A percentile compares a stretch with the other conserved stretches of the same genome.
Evolutionary conservation across 805 yeast genomes (phyloP).

Genomic region (Wickerhamiella domercqiae): DNA sequence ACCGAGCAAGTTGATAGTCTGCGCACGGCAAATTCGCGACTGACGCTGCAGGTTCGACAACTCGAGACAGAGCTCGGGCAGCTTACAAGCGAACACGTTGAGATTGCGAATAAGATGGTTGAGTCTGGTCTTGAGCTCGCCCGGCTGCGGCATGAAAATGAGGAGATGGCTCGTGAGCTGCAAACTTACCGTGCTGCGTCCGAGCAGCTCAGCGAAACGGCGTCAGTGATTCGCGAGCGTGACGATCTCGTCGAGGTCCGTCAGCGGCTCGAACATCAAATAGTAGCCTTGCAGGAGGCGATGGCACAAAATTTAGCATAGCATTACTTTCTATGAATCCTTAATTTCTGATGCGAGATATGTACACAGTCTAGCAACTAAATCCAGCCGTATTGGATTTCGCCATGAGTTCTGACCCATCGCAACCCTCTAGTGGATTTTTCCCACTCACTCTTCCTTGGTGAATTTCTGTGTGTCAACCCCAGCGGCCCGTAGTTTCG

Average conservation of each 20-base stretch:
- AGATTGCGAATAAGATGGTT: slow-evolving; percentile 76
- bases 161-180: slow-evolving; percentile 37
- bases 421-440: no score
- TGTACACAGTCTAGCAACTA: no score
- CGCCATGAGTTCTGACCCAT: no score
- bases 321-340: no score
- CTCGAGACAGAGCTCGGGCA: slow-evolving; percentile 55
- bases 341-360: no score
- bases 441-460: no score
- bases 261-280: slow-evolving; percentile 14
- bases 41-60: slow-evolving; percentile 56
- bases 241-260: slow-evolving; percentile 12
- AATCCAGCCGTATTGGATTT: no score
- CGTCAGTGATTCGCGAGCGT: slow-evolving; percentile 9
- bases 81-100: slow-evolving; percentile 70
- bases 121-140: slow-evolving; percentile 63
- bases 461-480: slow-evolving; percentile 16
- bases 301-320: slow-evolving; percentile 12
- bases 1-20: slow-evolving; percentile 45
- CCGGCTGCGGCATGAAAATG: slow-evolving; percentile 58
- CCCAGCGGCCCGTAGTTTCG: slow-evolving; percentile 31
- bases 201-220: slow-evolving; percentile 3
- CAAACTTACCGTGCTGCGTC: slow-evolving; percentile 23
- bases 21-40: slow-evolving; percentile 49
- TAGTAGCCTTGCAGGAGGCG: slow-evolving; percentile 17